phyloP scores from a whole-genome alignment of 768 basidiomycete genomes.

The Mycena haematopus region DNA sequence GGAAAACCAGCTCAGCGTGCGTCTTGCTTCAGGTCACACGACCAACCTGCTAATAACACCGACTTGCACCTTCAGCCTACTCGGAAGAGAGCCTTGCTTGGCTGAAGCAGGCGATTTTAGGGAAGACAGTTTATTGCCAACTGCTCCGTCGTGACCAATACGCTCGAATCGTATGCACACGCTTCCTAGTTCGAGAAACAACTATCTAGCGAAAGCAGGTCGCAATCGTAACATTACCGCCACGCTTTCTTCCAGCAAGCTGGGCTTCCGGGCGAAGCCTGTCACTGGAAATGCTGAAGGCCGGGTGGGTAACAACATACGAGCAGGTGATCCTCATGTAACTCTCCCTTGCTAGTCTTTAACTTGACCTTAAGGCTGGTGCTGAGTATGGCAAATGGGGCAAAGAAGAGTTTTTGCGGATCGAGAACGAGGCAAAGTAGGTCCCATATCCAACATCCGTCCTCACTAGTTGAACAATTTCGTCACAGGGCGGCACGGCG shows the following conservation, averaged over 20 bases:
- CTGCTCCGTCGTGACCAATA: constrained; percentile 84
- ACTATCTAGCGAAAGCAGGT: constrained; percentile 56
- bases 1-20: constrained; percentile 44
- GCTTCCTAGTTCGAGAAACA: background rate
- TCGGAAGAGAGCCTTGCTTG: constrained; percentile 77
- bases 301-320: constrained; percentile 81
- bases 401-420: constrained; percentile 63
- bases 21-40: background rate
- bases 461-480: background rate
- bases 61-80: constrained; percentile 44
- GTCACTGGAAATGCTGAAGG: constrained; percentile 76
- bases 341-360: background rate
- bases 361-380: constrained; percentile 47
- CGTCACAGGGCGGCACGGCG: constrained; percentile 56
- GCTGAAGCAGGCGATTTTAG: constrained; percentile 63
- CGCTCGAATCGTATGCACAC: constrained; percentile 70
- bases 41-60: background rate
- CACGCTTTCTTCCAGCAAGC: constrained; percentile 58
- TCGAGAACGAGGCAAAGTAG: constrained; percentile 75
- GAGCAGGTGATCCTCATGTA: constrained; percentile 50
- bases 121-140: constrained; percentile 73
- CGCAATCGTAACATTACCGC: constrained; percentile 63
- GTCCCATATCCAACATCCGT: constrained; percentile 29
- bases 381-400: constrained; percentile 80
- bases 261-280: constrained; percentile 55